Base-by-base conservation (phyloP, 1,284 basidiomycete genomes). In the Fomitopsis betulina region DNA sequence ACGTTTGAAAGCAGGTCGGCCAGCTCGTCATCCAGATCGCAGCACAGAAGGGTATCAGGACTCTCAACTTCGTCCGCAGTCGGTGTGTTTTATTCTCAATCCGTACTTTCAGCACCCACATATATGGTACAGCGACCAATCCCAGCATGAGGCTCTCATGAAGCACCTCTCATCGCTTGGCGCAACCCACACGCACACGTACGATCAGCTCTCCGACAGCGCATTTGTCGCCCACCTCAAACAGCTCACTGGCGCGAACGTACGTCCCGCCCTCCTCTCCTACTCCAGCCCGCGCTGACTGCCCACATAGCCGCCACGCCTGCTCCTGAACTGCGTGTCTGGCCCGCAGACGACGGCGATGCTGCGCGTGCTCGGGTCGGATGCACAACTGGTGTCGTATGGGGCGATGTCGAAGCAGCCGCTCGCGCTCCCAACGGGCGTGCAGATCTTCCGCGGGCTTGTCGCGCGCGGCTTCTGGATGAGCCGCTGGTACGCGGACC, bases 361-460 rank as follows among this genome's bases (percentile, higher is more conserved):
- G 86, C 77, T 82, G 1, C 81, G 84, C 53, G 73, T 88, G 13
- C 75, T 94, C 1, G 85, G 85, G 9, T 67, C 76, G 39, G 75
- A 87, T 63, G 85, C 87, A 2, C 86, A 87, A 62, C 74, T 93
- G 2, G 88, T 94, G 9, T 91, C 93, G 0, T 95, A 94, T 60
- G 93, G 93, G 27, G 92, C 88, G 6, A 94, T 95, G 93, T 89
- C 91, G 3, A 92, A 89, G 70, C 80, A 87, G 55, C 91, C 92
- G 0, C 72, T 94, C 10, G 80, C 81, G 2, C 69, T 95, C n/a
- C 89, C 93, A 0, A 88, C 89, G 0, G 87, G 87, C 0, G 73
- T 86, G 17, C 87, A 91, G 72, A 93, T 94, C 61, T 95, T 94
- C 77, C 91, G 86, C 63, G 86, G 90, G 67, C 73, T 93, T 57